Evolutionary conservation across 352 stramenopile genomes (phyloP).

Genomic region (Thalassiosira livingstoniorum): DNA sequence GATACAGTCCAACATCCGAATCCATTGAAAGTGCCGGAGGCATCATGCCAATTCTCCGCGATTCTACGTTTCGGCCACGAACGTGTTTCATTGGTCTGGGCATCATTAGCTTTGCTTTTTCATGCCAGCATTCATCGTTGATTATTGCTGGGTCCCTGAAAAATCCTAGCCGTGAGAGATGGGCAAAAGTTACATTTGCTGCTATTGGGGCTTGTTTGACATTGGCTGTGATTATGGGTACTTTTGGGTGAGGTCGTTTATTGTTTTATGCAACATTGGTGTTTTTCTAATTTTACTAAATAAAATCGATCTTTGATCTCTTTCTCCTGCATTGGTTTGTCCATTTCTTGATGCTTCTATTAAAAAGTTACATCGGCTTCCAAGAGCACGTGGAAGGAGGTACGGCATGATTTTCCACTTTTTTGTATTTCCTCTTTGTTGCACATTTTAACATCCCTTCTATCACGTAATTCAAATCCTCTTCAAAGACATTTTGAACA

Average conservation of each 20-base stretch:
- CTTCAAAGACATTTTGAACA: constrained; percentile 81
- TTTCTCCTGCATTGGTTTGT: no score
- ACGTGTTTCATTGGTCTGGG: constrained; percentile 81
- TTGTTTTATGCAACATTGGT: not conserved
- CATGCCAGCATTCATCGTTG: constrained; percentile 83
- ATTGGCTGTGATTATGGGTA: constrained; percentile 60
- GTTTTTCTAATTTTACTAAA: not conserved
- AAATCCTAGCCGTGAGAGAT: constrained; percentile 67
- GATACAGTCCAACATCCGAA: constrained; percentile 56
- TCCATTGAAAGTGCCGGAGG: constrained; percentile 35
- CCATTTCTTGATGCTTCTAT: no score
- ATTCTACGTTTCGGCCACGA: constrained; percentile 34
- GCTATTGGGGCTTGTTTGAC: constrained; percentile 55
- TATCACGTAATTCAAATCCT: no score
- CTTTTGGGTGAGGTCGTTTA: constrained; percentile 59
- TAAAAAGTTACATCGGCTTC: constrained; percentile 60
- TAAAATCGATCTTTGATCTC: no score
- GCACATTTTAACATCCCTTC: not conserved
- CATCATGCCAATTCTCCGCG: constrained; percentile 10
- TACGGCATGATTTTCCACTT: not conserved
- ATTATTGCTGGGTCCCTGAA: constrained; percentile 81
- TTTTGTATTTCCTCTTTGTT: not conserved
- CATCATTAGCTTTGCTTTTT: constrained; percentile 83
- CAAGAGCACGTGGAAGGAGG: constrained; percentile 63
- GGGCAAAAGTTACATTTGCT: constrained; percentile 57